These are phyloP conservation scores for Rhytidiadelphus loreus DNA, from an alignment of 225 moss, liverwort and hornwort species.

Conservation along the genomic window DNA sequence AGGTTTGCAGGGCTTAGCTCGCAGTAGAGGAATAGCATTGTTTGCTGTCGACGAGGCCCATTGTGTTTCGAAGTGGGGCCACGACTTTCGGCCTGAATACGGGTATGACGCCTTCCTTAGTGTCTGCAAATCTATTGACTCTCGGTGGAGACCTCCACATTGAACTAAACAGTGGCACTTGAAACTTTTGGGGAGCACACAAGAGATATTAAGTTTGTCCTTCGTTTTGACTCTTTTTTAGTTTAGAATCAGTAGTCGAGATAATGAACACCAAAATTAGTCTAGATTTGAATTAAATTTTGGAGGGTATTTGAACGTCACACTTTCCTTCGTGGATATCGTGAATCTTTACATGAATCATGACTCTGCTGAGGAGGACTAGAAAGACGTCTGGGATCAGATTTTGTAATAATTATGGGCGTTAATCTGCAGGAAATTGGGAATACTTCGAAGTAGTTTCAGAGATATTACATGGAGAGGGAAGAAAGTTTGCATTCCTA, in stretches of 20 bases:
- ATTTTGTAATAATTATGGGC: background rate
- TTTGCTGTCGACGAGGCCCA: slow-evolving; percentile 72
- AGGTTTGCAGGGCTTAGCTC: slow-evolving; percentile 38
- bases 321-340: background rate
- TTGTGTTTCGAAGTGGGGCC: slow-evolving; percentile 59
- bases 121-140: background rate
- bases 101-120: slow-evolving; percentile 1
- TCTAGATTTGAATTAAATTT: background rate
- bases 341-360: background rate
- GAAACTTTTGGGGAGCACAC: background rate
- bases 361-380: background rate
- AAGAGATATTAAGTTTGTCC: background rate
- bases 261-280: background rate
- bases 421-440: slow-evolving; percentile 23
- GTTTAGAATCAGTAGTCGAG: background rate
- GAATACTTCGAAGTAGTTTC: slow-evolving; percentile 32
- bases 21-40: slow-evolving; percentile 39
- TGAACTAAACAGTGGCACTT: background rate
- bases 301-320: background rate
- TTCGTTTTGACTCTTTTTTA: background rate
- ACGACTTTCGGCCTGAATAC: slow-evolving; percentile 41
- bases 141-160: background rate
- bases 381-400: background rate
- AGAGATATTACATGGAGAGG: slow-evolving; percentile 4
- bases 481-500: slow-evolving; percentile 23